These are phyloP conservation scores for Rhodofomes roseus DNA, from an alignment of 1,284 basidiomycete genomes.

Conservation along the genomic window DNA sequence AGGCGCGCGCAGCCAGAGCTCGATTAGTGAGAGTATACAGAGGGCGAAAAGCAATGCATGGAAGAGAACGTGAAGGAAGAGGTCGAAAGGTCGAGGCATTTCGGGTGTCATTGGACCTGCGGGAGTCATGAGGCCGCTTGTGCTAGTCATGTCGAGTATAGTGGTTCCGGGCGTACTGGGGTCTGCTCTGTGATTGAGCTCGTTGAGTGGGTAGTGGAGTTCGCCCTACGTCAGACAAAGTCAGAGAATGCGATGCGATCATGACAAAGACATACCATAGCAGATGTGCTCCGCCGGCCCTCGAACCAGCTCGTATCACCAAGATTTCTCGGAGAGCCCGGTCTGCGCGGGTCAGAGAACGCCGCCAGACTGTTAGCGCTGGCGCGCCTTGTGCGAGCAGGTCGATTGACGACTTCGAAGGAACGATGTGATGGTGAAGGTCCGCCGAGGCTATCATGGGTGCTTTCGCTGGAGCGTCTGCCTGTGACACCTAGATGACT, in stretches of 20 bases:
- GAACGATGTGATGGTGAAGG: constrained; percentile 36
- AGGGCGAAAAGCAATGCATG: constrained; percentile 59
- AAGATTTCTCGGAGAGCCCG: constrained; percentile 46
- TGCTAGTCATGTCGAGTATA: constrained; percentile 38
- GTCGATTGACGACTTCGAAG: constrained; percentile 74
- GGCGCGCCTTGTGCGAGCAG: constrained; percentile 42
- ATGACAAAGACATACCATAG: constrained; percentile 49
- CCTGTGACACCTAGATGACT: constrained; percentile 20
- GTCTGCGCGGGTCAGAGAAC: constrained; percentile 35
- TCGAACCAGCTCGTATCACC: constrained; percentile 74
- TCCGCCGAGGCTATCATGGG: constrained; percentile 16
- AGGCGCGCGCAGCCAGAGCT: constrained; percentile 54
- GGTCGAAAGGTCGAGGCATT: constrained; percentile 40
- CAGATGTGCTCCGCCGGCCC: constrained; percentile 61
- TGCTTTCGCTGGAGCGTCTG: constrained; percentile 27
- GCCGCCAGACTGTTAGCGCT: constrained; percentile 45
- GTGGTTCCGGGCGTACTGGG: constrained; percentile 49
- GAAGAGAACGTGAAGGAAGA: constrained; percentile 46
- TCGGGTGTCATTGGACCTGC: constrained; percentile 21
- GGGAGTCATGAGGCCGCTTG: constrained; percentile 34
- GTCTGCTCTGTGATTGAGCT: constrained; percentile 37
- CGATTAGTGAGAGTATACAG: constrained; percentile 50
- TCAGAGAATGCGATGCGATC: constrained; percentile 10
- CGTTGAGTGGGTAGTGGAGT: constrained; percentile 57
- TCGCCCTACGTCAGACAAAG: constrained; percentile 47